Percentiles rank a stretch among this genome's conserved stretches.
phyloP scores from a whole-genome alignment of 805 yeast species.

The Pichia californica region DNA sequence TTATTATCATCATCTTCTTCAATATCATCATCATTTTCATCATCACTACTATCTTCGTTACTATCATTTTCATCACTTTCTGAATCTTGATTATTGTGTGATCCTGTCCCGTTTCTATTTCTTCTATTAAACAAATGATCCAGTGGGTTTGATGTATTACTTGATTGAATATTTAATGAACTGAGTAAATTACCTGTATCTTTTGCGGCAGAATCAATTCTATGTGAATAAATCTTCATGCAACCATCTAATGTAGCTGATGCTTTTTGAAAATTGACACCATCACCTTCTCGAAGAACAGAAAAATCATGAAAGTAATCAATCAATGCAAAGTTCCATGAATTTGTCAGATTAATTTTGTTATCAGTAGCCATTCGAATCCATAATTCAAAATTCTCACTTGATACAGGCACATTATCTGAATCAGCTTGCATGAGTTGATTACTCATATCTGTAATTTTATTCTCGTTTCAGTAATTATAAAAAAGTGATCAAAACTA shows the following conservation, averaged over 20 bases:
- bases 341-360: slow-evolving; percentile 74
- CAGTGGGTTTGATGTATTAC: slow-evolving; percentile 15
- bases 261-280: slow-evolving; percentile 85
- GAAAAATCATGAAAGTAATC: slow-evolving; percentile 86
- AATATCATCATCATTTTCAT: slow-evolving; percentile 16
- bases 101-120: slow-evolving; percentile 13
- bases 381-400: slow-evolving; percentile 69
- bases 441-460: too few relatives aligned
- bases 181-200: slow-evolving; percentile 76
- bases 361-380: slow-evolving; percentile 77
- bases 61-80: slow-evolving; percentile 3
- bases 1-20: slow-evolving; percentile 1
- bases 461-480: neutral
- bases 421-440: neutral
- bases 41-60: slow-evolving; percentile 15
- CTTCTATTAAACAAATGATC: slow-evolving; percentile 18
- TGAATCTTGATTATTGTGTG: neutral
- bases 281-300: slow-evolving; percentile 65
- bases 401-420: slow-evolving; percentile 14
- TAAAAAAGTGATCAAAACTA: too few relatives aligned
- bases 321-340: slow-evolving; percentile 87
- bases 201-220: slow-evolving; percentile 87
- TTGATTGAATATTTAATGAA: slow-evolving; percentile 33
- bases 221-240: slow-evolving; percentile 82
- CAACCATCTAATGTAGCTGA: slow-evolving; percentile 92